These are phyloP conservation scores for Colletotrichum sp. DNA, from an alignment of 2,329 filamentous ascomycete genomes.

Conservation along the genomic window DNA sequence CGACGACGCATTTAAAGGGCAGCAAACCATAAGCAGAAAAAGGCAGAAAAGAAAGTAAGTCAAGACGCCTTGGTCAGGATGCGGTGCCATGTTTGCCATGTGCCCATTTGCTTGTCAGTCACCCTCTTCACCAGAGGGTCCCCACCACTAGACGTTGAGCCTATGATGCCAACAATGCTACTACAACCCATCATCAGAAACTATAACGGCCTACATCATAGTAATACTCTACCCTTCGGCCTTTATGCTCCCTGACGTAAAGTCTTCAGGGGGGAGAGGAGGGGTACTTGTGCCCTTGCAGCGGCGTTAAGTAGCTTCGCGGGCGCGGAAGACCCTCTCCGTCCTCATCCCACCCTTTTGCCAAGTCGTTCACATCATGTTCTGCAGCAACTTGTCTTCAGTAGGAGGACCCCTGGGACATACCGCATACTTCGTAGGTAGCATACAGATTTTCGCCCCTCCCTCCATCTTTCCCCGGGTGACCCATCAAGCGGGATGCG, in stretches of 20 bases:
- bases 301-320: neutral
- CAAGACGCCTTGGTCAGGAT: neutral
- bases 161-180: neutral
- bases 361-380: neutral
- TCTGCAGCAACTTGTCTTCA: neutral
- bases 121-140: neutral
- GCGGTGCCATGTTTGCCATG: neutral
- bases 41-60: neutral
- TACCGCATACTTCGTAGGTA: neutral
- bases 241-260: neutral
- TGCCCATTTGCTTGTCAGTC: neutral
- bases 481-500: slow-evolving; percentile 9
- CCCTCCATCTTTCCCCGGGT: slow-evolving; percentile 1
- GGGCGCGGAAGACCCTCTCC: neutral
- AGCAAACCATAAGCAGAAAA: neutral
- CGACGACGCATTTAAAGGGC: neutral
- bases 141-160: neutral
- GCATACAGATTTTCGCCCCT: neutral
- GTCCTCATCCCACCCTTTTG: neutral
- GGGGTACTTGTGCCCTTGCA: neutral
- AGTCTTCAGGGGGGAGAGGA: neutral
- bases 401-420: neutral
- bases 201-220: neutral
- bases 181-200: neutral
- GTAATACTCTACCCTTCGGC: neutral